Percentiles rank a stretch among this genome's conserved stretches.
phyloP scores from a whole-genome alignment of 352 stramenopile genomes.

The Pseudoperonospora humuli region DNA sequence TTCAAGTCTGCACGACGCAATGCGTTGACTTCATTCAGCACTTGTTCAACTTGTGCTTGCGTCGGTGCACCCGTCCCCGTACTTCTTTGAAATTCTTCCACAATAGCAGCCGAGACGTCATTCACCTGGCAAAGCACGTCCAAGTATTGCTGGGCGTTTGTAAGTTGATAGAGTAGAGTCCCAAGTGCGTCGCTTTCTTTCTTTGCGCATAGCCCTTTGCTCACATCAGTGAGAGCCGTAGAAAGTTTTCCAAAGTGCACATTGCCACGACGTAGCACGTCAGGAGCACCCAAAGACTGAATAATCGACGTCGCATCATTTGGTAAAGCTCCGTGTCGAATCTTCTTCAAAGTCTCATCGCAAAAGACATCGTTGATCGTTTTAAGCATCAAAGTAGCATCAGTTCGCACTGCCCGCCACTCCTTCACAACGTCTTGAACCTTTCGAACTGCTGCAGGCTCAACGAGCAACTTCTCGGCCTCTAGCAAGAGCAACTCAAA shows the following conservation, averaged over 20 bases:
- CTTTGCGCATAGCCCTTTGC: conserved; percentile 7
- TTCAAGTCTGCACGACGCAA: conserved; percentile 8
- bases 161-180: conserved; percentile 13
- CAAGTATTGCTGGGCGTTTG: conserved; percentile 16
- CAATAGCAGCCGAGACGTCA: conserved; percentile 14
- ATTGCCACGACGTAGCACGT: conserved; percentile 16
- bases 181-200: conserved; percentile 10
- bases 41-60: conserved; percentile 20
- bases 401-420: conserved; percentile 21
- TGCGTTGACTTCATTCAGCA: conserved; percentile 26
- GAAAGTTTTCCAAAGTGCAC: conserved; percentile 14
- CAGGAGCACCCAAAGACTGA: conserved; percentile 15
- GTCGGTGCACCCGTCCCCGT: conserved; percentile 13
- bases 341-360: conserved; percentile 9
- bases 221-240: conserved; percentile 7
- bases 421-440: conserved; percentile 21
- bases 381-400: conserved; percentile 17
- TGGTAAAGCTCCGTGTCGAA: neutral
- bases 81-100: conserved; percentile 5
- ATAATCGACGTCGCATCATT: conserved; percentile 7
- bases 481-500: conserved; percentile 21
- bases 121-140: conserved; percentile 29
- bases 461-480: conserved; percentile 18
- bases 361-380: conserved; percentile 16
- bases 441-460: conserved; percentile 13